A percentile compares a stretch with the other conserved stretches of the same genome.
Conservation (phyloP, 805 yeast genomes). For the Hanseniaspora guilliermondii region DNA sequence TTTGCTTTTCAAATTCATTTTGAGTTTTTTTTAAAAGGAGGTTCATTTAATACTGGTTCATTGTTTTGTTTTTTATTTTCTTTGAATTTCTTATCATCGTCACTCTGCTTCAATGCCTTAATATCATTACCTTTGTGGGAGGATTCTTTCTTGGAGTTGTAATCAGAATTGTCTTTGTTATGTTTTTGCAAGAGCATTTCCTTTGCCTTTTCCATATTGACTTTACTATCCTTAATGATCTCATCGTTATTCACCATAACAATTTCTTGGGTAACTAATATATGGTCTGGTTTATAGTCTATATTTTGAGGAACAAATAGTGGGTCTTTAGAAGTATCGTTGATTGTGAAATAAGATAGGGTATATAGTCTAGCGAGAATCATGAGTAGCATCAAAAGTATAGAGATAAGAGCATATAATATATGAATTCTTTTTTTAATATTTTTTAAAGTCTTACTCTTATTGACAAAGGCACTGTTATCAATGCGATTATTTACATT, state of each 20-base stretch:
- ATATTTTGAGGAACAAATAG: not conserved
- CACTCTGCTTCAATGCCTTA: slow-evolving; percentile 12
- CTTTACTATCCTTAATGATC: slow-evolving; percentile 2
- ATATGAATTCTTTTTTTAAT: not conserved
- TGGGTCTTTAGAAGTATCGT: not conserved
- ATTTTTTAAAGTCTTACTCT: not conserved
- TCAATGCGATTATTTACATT: not conserved
- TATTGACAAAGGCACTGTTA: not conserved
- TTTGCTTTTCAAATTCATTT: slow-evolving; percentile 6
- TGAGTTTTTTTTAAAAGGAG: slow-evolving; percentile 10
- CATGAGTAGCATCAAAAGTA: not conserved
- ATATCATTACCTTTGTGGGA: slow-evolving; percentile 9
- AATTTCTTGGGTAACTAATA: not conserved
- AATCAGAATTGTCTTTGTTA: not conserved
- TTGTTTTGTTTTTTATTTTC: not conserved
- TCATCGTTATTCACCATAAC: not conserved
- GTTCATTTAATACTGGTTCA: not conserved
- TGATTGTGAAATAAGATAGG: not conserved
- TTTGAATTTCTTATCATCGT: slow-evolving; percentile 1
- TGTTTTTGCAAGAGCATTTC: not conserved
- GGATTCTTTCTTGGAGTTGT: not conserved
- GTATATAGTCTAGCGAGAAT: not conserved
- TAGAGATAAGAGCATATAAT: not conserved
- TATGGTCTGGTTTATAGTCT: not conserved
- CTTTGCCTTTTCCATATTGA: slow-evolving; percentile 10